Base-by-base conservation (phyloP, 768 basidiomycete species). In the Collybiopsis confluens region DNA sequence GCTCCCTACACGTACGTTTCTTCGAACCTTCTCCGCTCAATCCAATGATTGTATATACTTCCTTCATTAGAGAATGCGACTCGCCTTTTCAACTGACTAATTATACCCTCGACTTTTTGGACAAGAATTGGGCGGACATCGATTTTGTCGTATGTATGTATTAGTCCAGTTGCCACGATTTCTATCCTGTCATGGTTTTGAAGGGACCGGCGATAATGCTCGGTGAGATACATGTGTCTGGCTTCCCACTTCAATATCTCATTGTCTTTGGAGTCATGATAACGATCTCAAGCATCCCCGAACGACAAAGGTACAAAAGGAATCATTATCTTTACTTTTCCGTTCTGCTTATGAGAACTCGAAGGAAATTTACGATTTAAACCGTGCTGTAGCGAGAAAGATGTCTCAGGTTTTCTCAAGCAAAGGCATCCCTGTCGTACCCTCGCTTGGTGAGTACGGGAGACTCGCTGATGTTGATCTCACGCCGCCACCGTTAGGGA, bases 131-230 rank as follows among this genome's bases (percentile, higher is more conserved):
- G 91, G 80, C 85, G 38, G 83, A 94, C 61, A 79, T 97, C 36
- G 93, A 97, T 64, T 97, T 95, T 65, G 91, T 97, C 28, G 75
- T 97, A 33, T 94, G 90, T 88, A 63, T 61, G 79, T 73, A n/a
- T n/a, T n/a, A n/a, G n/a, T n/a, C n/a, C n/a, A n/a, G n/a, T n/a
- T n/a, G n/a, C n/a, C n/a, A n/a, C n/a, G n/a, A n/a, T n/a, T n/a
- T n/a, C n/a, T n/a, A n/a, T n/a, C n/a, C n/a, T n/a, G n/a, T n/a
- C n/a, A n/a, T n/a, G n/a, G n/a, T n/a, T n/a, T n/a, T n/a, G n/a
- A n/a, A 53, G 52, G 87, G 87, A 89, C 86, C 10, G 88, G 87
- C 45, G 87, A 89, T 68, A 88, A 78, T 69, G 86, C 85, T 15
- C 38, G 52, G 52, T 45, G n/a, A 15, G 41, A 35, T 20, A 24